Percentiles rank a stretch among this genome's conserved stretches.
Evolutionary conservation across 2,329 filamentous ascomycete genomes (phyloP).

Genomic region (Paecilomyces sp.): DNA sequence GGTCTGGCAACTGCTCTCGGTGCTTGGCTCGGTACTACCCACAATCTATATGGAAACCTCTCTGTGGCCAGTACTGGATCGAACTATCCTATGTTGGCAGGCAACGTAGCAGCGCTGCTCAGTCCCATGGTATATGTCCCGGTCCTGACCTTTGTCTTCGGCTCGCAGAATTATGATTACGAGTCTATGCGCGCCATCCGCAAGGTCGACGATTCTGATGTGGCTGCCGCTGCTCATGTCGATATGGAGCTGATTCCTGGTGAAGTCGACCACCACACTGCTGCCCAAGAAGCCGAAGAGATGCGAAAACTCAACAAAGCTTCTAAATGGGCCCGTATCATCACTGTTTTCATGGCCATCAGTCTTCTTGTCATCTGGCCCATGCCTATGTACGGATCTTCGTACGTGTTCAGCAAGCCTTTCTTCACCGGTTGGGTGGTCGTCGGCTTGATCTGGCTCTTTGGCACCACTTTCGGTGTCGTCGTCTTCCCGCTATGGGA

Average conservation of each 20-base stretch:
- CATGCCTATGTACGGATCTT: conserved; percentile 79
- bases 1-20: conserved; percentile 63
- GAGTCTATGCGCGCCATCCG: conserved; percentile 73
- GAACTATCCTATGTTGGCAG: conserved; percentile 84
- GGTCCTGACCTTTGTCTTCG: conserved; percentile 63
- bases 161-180: conserved; percentile 78
- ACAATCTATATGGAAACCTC: conserved; percentile 61
- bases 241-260: conserved; percentile 60
- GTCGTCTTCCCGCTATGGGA: conserved; percentile 78
- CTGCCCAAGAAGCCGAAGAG: conserved; percentile 30
- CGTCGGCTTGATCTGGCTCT: conserved; percentile 73
- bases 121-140: conserved; percentile 70
- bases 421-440: conserved; percentile 81
- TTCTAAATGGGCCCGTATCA: conserved; percentile 46
- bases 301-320: conserved; percentile 45
- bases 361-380: conserved; percentile 78
- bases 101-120: conserved; percentile 76
- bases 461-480: conserved; percentile 63
- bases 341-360: conserved; percentile 60
- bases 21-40: conserved; percentile 71
- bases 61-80: conserved; percentile 68
- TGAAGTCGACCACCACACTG: conserved; percentile 28
- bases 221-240: conserved; percentile 55
- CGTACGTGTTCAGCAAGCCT: conserved; percentile 72
- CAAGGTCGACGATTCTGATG: conserved; percentile 68